These are phyloP conservation scores for Exophiala sp. DNA, from an alignment of 2,329 filamentous ascomycete species.

Conservation along the genomic window DNA sequence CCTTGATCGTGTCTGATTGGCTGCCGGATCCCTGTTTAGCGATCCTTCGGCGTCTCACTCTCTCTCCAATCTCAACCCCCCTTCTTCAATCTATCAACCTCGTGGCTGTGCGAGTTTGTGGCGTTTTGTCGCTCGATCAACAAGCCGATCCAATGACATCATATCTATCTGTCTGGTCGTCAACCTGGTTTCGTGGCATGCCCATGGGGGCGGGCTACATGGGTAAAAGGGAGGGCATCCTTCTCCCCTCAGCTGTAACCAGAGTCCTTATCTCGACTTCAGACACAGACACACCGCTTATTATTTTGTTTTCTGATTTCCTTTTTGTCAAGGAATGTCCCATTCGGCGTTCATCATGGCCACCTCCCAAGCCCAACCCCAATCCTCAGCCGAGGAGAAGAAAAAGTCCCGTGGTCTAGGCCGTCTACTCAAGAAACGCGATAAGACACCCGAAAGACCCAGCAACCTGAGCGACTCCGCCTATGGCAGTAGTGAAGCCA, in stretches of 20 bases:
- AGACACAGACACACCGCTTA: not conserved
- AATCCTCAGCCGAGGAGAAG: constrained; percentile 44
- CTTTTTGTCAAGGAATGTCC: constrained; percentile 7
- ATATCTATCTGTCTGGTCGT: constrained; percentile 1
- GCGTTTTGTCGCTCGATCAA: constrained; percentile 15
- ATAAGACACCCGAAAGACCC: constrained; percentile 15
- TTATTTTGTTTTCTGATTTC: not conserved
- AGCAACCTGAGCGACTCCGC: constrained; percentile 22
- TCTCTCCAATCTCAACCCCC: not conserved
- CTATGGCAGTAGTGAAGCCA: constrained; percentile 24
- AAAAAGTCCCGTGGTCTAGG: constrained; percentile 55
- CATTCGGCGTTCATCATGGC: constrained; percentile 15
- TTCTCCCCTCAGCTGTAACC: not conserved
- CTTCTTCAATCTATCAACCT: not conserved
- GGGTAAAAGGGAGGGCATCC: not conserved
- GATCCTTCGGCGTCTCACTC: not conserved
- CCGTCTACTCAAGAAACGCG: constrained; percentile 49
- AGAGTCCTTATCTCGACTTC: not conserved
- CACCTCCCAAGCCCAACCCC: constrained; percentile 24
- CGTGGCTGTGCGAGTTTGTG: constrained; percentile 18
- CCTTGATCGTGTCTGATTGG: not conserved
- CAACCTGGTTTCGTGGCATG: constrained; percentile 1
- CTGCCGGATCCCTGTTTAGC: too few relatives aligned
- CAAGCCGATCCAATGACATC: constrained; percentile 12
- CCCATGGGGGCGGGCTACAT: not conserved